Percentiles rank a stretch among this genome's conserved stretches.
Evolutionary conservation across 140 eudicot genomes (phyloP).

Genomic region (Oenanthe javanica): DNA sequence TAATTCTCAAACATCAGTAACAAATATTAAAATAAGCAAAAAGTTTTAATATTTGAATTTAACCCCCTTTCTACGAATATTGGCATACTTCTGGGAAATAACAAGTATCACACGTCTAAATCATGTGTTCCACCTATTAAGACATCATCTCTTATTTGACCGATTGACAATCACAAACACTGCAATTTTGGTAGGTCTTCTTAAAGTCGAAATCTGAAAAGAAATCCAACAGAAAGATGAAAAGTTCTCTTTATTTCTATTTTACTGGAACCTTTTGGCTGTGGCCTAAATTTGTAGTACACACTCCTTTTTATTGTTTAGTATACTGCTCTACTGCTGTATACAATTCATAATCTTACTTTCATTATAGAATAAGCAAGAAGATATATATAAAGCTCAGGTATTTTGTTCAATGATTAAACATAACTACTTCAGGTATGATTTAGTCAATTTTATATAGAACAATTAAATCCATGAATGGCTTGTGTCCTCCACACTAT

Average conservation of each 20-base stretch:
- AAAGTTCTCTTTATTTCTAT: background rate
- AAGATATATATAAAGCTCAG: too few species aligned
- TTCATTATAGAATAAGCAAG: too few species aligned
- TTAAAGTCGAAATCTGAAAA: background rate
- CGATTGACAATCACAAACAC: background rate
- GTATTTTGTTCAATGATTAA: background rate
- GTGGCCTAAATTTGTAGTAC: constrained; percentile 14
- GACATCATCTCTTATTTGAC: background rate
- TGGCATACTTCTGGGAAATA: too few species aligned
- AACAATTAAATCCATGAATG: background rate
- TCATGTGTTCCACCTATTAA: constrained; percentile 1
- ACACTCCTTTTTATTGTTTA: constrained; percentile 12
- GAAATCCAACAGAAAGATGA: background rate
- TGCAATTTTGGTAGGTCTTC: background rate
- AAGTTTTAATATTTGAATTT: too few species aligned
- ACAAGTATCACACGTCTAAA: background rate
- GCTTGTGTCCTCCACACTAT: constrained; percentile 1
- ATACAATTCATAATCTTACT: constrained; percentile 3
- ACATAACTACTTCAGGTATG: background rate
- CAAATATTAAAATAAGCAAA: too few species aligned
- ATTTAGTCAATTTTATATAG: background rate
- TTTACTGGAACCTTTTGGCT: background rate
- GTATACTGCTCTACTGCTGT: background rate
- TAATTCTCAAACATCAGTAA: too few species aligned
- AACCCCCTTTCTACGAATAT: too few species aligned